Base-by-base conservation (phyloP, 2,329 filamentous ascomycete species). In the Phyllosticta citrichinensis region DNA sequence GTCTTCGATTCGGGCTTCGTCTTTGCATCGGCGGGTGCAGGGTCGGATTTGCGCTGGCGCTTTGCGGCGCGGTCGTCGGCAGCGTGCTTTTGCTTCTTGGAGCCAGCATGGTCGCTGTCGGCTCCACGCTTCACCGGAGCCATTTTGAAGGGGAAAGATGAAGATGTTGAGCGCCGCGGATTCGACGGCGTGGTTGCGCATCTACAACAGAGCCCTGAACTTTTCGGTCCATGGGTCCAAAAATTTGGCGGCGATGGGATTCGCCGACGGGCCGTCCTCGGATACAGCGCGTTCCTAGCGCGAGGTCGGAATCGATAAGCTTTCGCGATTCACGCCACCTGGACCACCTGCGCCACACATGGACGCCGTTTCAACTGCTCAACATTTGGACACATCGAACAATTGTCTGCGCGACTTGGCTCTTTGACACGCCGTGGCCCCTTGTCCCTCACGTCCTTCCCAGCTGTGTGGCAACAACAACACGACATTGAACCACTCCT, bases 51-150 rank as follows among this genome's bases (percentile, higher is more conserved):
- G 60, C 71, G 70, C 56, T 66, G 68, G 58, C 71, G 72, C 64
- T 75, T 75, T 52, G 68, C 67, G 61, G 69, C 70, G 56, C 71
- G 70, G 61, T 72, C 69, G 62, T 56, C 62, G 19, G 68, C 62
- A 52, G 66, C 58, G 56, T 62, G 60, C 62, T 70, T 72, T 3
- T 70, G 66, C 58, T 70, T 72, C 62, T 73, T 73, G 3, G 67
- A 64, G 24, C 66, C 67, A 30, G 65, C 64, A 50, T 64, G 65
- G 55, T 68, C 66, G 62, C 68, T 67, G 52, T 75, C 75, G 61
- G 77, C 77, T 64, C 78, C 79, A 61, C 78, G 69, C 68, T 80
- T 80, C 14, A 74, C 67, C 27, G 76, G 71, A 63, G 74, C 76
- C 77, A 80, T 80, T 55, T 61, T 64, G 63, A n/a, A n/a, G 25